Conservation (phyloP, 2,329 filamentous ascomycete species). For the Lachnellula suecica region DNA sequence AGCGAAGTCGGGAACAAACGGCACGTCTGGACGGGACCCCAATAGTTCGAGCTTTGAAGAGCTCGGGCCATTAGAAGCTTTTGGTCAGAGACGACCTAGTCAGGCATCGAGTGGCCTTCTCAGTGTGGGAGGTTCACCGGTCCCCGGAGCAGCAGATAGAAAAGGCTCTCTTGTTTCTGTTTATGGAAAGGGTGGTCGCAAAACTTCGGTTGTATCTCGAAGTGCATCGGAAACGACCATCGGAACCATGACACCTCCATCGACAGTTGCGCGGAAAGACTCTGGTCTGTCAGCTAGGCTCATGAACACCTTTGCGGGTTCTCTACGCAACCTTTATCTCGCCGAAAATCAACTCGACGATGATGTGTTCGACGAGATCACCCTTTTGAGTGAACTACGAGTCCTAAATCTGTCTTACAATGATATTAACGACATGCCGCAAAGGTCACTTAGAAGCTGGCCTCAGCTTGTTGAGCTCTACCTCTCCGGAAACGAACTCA, state of each 20-base stretch:
- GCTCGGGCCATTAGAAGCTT: constrained; percentile 63
- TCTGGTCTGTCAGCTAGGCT: constrained; percentile 80
- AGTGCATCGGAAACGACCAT: constrained; percentile 49
- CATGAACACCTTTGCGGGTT: constrained; percentile 83
- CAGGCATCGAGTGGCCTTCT: constrained; percentile 77
- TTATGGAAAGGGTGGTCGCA: constrained; percentile 75
- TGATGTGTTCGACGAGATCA: constrained; percentile 91
- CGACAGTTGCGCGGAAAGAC: constrained; percentile 72
- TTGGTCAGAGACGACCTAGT: constrained; percentile 72
- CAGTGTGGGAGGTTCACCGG: constrained; percentile 73
- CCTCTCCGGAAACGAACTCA: constrained; percentile 91
- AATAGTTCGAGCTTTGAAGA: constrained; percentile 77
- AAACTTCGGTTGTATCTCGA: constrained; percentile 79
- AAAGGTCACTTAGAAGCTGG: constrained; percentile 85
- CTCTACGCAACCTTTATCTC: constrained; percentile 79
- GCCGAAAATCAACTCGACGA: constrained; percentile 94
- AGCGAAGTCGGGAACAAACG: constrained; percentile 12
- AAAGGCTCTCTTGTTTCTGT: constrained; percentile 85
- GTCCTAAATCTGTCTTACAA: constrained; percentile 95
- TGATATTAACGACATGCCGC: constrained; percentile 86
- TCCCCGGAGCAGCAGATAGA: constrained; percentile 57
- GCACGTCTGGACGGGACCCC: constrained; percentile 38
- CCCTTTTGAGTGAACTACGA: constrained; percentile 76
- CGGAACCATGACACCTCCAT: constrained; percentile 43
- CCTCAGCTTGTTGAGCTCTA: constrained; percentile 89